phyloP scores from a whole-genome alignment of 129 eudicot species.

The Oenanthe sinensis region DNA sequence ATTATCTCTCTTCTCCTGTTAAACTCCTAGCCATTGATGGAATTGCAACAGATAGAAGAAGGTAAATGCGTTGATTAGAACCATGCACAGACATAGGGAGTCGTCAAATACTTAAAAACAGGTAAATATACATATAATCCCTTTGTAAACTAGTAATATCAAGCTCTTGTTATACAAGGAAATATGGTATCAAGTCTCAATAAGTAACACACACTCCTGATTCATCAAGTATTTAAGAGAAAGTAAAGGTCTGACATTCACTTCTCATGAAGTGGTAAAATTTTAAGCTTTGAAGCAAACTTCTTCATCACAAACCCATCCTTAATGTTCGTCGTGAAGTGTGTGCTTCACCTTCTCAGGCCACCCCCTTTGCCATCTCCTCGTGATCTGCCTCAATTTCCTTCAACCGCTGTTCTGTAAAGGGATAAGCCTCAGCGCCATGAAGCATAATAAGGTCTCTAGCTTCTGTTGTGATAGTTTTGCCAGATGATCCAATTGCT shows the following conservation, averaged over 20 bases:
- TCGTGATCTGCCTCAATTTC: constrained; percentile 53
- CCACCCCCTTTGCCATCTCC: constrained; percentile 77
- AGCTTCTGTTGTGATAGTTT: constrained; percentile 65
- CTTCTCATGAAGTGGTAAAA: background rate
- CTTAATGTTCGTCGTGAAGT: constrained; percentile 61
- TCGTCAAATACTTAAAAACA: background rate
- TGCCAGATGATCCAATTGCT: constrained; percentile 64
- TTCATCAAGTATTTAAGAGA: background rate
- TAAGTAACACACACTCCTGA: background rate
- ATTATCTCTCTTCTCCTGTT: background rate
- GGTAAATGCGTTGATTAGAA: background rate
- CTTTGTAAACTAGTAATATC: background rate
- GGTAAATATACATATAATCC: background rate
- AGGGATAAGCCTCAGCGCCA: constrained; percentile 78
- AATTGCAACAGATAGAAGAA: background rate
- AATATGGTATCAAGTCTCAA: background rate
- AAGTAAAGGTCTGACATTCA: background rate
- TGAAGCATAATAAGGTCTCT: constrained; percentile 46
- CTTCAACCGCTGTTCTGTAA: constrained; percentile 55
- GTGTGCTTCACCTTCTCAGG: constrained; percentile 48
- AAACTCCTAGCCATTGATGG: background rate
- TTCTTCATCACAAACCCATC: constrained; percentile 73
- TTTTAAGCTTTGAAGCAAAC: constrained; percentile 50
- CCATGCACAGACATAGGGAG: background rate
- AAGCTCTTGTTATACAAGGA: background rate